Evolutionary conservation across 208 protist genomes (phyloP).

Genomic region (Trypanosoma caninum): DNA sequence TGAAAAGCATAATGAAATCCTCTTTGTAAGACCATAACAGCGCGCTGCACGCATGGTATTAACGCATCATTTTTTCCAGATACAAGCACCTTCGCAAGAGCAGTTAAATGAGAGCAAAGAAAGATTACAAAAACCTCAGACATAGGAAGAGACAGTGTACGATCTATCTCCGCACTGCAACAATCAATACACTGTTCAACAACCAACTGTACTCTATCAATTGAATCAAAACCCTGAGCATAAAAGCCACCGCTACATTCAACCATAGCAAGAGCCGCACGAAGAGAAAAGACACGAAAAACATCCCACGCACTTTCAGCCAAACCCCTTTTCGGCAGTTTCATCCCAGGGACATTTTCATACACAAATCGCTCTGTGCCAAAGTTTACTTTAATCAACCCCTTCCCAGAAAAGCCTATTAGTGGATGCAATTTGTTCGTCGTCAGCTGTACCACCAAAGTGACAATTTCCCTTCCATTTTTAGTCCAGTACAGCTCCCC

Average conservation of each 20-base stretch:
- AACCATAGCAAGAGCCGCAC: constrained; percentile 43
- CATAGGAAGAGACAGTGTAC: constrained; percentile 14
- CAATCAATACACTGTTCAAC: constrained; percentile 36
- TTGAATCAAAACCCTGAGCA: not conserved
- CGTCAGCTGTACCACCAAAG: constrained; percentile 21
- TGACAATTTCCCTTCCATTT: constrained; percentile 68
- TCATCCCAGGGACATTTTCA: constrained; percentile 17
- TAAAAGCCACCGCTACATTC: constrained; percentile 11
- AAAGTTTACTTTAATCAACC: constrained; percentile 80
- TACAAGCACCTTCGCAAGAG: constrained; percentile 29
- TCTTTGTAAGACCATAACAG: constrained; percentile 18
- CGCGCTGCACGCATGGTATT: constrained; percentile 10
- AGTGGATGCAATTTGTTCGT: constrained; percentile 48
- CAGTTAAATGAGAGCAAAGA: constrained; percentile 26
- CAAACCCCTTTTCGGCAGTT: not conserved
- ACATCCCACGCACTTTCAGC: constrained; percentile 62
- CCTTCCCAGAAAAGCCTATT: constrained; percentile 76
- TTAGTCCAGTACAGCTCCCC: constrained; percentile 79
- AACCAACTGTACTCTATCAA: constrained; percentile 7
- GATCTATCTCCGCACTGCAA: constrained; percentile 30
- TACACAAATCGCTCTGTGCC: constrained; percentile 65
- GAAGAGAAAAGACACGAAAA: constrained; percentile 74
- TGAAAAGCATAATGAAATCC: constrained; percentile 21
- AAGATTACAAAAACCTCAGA: constrained; percentile 23
- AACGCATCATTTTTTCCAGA: constrained; percentile 14